phyloP scores from a whole-genome alignment of 2,329 filamentous ascomycete genomes.

The Acephala macrosclerotiorum region DNA sequence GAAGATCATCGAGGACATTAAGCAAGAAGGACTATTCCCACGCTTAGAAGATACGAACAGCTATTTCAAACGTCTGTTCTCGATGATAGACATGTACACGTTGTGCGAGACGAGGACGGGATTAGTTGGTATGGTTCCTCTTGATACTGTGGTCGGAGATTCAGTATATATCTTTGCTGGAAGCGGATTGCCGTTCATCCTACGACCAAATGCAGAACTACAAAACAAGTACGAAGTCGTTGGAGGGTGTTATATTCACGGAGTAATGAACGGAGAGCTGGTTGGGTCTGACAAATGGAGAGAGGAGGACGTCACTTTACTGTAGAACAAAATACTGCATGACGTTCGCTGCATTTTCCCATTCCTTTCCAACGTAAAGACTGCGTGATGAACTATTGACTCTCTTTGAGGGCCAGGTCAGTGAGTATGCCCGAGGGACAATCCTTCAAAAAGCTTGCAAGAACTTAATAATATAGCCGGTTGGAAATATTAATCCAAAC shows the following conservation, averaged over 20 bases:
- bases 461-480: too few species aligned
- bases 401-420: too few species aligned
- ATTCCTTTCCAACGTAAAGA: too few species aligned
- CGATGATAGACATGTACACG: neutral
- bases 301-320: slow-evolving; percentile 7
- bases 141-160: slow-evolving; percentile 6
- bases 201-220: slow-evolving; percentile 6
- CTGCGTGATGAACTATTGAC: too few species aligned
- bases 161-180: slow-evolving; percentile 3
- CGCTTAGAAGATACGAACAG: slow-evolving; percentile 1
- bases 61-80: slow-evolving; percentile 7
- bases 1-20: slow-evolving; percentile 1
- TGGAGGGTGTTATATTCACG: slow-evolving; percentile 10
- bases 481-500: too few species aligned
- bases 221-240: slow-evolving; percentile 2
- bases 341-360: too few species aligned
- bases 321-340: neutral
- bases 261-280: slow-evolving; percentile 7
- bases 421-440: too few species aligned
- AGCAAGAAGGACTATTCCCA: slow-evolving; percentile 3
- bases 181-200: slow-evolving; percentile 6
- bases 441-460: too few species aligned
- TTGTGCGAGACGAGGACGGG: slow-evolving; percentile 3
- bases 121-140: slow-evolving; percentile 8
- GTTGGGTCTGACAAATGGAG: slow-evolving; percentile 7